Evolutionary conservation across 768 basidiomycete genomes (phyloP), one percentile per base, ranked within the genome.

Genomic region (Cystobasidium tubakii): DNA sequence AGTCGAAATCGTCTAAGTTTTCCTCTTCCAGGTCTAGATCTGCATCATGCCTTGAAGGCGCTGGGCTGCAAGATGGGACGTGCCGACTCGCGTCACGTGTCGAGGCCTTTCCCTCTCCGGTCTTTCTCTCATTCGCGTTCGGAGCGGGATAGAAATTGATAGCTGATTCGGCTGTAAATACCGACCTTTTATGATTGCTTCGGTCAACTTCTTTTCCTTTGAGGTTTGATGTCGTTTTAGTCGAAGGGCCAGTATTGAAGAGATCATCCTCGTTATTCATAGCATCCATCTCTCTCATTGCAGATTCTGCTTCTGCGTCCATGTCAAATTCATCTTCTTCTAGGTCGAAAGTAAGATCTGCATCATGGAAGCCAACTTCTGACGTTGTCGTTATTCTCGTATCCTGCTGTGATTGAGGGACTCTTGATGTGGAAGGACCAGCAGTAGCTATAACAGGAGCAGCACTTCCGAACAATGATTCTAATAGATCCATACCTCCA

Each of bases 271-370:
- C 36, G 25, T 39, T 27, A 33, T 62, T 39, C 36, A 33, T 39
- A 3, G 13, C 25, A 34, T 75, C 73, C 64, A 50, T 62, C 9
- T 62, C 39, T 25, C 25, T 21, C 70, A 73, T 31, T 36, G 46
- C 43, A 29, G 44, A 3, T 42, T 23, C 75, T 12, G 75, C 72
- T 50, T 50, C 66, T 6, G 42, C 63, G 17, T 86, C 86, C 13
- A 85, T 82, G 75, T 87, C 86, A 65, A 84, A 84, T 70, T 85
- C 84, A 62, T 84, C 84, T 7, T 84, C 82, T 1, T 82, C 77
- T 46, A 78, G 79, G 6, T 69, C 77, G 36, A 34, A 75, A 67
- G 66, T 75, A 42, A 54, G 73, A 67, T 67, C 79, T 70, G 21
- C 39, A 13, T 74, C 74, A 54, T 77, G 66, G 27, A 67, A 50